Evolutionary conservation across 2,329 filamentous ascomycete genomes (phyloP), one percentile per base, ranked within the genome.

Genomic region (Rhytidhysteron rufulum): DNA sequence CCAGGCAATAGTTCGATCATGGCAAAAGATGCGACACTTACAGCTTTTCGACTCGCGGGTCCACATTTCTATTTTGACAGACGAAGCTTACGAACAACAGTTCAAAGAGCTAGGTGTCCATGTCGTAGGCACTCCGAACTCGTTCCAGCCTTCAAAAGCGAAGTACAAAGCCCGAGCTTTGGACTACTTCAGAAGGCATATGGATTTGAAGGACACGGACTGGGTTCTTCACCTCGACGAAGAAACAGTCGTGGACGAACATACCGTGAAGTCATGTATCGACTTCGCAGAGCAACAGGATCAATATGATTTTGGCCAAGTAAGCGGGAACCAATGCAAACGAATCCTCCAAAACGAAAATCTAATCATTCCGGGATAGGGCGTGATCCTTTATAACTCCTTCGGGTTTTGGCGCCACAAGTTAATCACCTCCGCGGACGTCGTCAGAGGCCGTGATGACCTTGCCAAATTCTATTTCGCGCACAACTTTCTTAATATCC

Each of bases 171-270:
- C 34, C 4, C 13, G 34, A 24, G 34, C 21, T 36, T 22, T 36
- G n/a, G 34, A 36, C 15, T 25, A 36, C 20, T 20, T 22, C 13
- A n/a, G 34, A 4, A 24, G 24, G 10, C 15, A 5, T 11, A 7
- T 8, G 13, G n/a, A 17, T 17, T 24, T 22, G 5, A 22, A 22
- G 27, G n/a, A 20, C 27, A 22, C 24, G 5, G 40, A 42, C 25
- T 42, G 40, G 40, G 36, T 42, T 3, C 29, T 42, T 11, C 36
- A 42, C 15, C 35, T 42, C 5, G 40, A 42, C n/a, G 40, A 42
- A 20, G 36, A 42, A 21, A 42, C 36, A 13, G 16, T 18, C 10
- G n/a, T 42, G 11, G 40, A 42, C 22, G 27, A 17, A 9, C 34
- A 33, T 31, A 36, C 40, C 4, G n/a, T 27, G 11, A 19, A 19